Conservation (phyloP, 2,329 filamentous ascomycete genomes). For the Curvularia sp. region DNA sequence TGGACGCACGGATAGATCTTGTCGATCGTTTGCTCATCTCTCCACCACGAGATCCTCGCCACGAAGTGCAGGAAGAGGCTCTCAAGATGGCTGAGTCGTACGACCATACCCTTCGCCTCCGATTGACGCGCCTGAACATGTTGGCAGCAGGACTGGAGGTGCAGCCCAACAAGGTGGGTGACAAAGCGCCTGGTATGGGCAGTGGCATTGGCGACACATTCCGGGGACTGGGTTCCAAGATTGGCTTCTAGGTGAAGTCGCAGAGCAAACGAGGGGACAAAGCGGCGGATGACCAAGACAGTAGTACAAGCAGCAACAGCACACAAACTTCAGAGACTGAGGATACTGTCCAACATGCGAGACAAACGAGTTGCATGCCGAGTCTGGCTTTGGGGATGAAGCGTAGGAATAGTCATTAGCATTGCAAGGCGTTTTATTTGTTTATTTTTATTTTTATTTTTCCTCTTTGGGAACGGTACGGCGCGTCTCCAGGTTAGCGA, state of each 20-base stretch:
- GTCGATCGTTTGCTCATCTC: slow-evolving; percentile 81
- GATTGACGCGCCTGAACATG: slow-evolving; percentile 79
- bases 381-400: not conserved
- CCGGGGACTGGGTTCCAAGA: slow-evolving; percentile 40
- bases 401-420: slow-evolving; percentile 8
- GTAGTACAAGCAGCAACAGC: not conserved
- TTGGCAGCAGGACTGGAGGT: slow-evolving; percentile 78
- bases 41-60: slow-evolving; percentile 70
- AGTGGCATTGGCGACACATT: slow-evolving; percentile 38
- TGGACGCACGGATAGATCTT: slow-evolving; percentile 84
- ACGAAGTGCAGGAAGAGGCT: slow-evolving; percentile 72
- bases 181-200: slow-evolving; percentile 25
- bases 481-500: slow-evolving; percentile 5
- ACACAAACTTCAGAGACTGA: not conserved
- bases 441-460: not conserved
- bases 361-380: not conserved
- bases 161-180: slow-evolving; percentile 33
- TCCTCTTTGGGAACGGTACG: not conserved
- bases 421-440: slow-evolving; percentile 19
- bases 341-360: not conserved
- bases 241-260: slow-evolving; percentile 34
- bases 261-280: not conserved
- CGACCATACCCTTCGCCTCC: slow-evolving; percentile 75
- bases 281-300: not conserved
- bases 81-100: slow-evolving; percentile 74